A percentile compares a stretch with the other conserved stretches of the same genome.
These are phyloP conservation scores for Lactarius quietus DNA, from an alignment of 768 basidiomycete genomes.

Conservation along the genomic window DNA sequence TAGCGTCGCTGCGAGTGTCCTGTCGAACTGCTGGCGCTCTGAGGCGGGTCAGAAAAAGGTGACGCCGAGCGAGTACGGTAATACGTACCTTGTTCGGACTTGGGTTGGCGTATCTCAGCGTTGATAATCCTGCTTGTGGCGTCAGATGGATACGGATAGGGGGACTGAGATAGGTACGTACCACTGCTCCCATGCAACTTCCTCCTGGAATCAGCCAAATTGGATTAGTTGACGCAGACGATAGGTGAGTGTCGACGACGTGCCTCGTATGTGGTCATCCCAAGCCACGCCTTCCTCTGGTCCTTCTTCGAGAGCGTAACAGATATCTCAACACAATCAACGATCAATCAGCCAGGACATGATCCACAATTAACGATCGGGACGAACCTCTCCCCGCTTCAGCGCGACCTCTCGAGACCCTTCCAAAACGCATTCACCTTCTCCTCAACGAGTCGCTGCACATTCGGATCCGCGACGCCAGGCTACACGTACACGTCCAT, in stretches of 20 bases:
- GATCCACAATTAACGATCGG: background rate
- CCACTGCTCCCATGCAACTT: slow-evolving; percentile 89
- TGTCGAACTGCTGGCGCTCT: slow-evolving; percentile 52
- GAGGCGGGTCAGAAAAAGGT: background rate
- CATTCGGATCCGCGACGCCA: slow-evolving; percentile 69
- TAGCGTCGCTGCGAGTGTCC: slow-evolving; percentile 56
- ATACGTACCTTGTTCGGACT: slow-evolving; percentile 54
- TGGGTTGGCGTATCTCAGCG: slow-evolving; percentile 72
- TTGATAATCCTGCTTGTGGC: slow-evolving; percentile 61
- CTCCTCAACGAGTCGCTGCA: slow-evolving; percentile 66
- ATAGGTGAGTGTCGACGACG: background rate
- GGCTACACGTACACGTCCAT: slow-evolving; percentile 48
- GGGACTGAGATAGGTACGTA: slow-evolving; percentile 31
- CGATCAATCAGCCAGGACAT: background rate
- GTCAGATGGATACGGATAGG: background rate
- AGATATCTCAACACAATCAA: slow-evolving; percentile 45
- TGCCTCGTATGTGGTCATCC: slow-evolving; percentile 46
- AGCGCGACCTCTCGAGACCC: slow-evolving; percentile 59
- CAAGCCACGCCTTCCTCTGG: slow-evolving; percentile 77
- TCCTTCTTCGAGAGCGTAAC: slow-evolving; percentile 77
- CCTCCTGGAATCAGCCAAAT: slow-evolving; percentile 47
- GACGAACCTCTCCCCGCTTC: slow-evolving; percentile 64
- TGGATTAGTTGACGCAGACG: background rate
- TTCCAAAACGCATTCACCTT: slow-evolving; percentile 81
- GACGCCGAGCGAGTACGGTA: too few species aligned